phyloP scores from a whole-genome alignment of 768 basidiomycete genomes.

The Grammothele lineata region DNA sequence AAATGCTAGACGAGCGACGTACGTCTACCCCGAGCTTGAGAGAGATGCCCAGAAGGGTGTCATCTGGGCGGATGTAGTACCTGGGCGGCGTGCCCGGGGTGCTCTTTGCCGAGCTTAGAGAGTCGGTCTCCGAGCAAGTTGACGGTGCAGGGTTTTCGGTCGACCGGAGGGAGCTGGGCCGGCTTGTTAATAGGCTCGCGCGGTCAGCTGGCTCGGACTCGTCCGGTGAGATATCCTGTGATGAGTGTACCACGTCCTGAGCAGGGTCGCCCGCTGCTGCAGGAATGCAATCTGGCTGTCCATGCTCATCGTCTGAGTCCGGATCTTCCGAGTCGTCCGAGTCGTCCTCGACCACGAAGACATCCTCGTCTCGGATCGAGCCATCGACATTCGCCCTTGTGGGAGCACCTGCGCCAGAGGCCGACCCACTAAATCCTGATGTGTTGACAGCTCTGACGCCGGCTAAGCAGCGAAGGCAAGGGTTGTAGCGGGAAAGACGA shows the following conservation, averaged over 20 bases:
- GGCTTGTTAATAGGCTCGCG: too few species aligned
- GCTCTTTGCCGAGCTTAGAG: background rate
- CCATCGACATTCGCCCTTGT: constrained; percentile 42
- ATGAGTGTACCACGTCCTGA: too few species aligned
- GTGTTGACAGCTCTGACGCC: constrained; percentile 32
- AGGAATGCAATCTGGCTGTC: background rate
- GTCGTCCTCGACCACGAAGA: constrained; percentile 64
- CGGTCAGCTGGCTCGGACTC: too few species aligned
- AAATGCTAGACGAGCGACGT: constrained; percentile 24
- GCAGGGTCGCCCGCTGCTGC: too few species aligned
- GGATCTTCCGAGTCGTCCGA: constrained; percentile 60
- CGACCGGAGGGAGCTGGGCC: too few species aligned
- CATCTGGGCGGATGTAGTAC: constrained; percentile 52
- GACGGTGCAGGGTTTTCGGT: background rate
- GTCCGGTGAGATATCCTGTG: background rate
- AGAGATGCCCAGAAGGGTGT: constrained; percentile 64
- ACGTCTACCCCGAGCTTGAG: constrained; percentile 61
- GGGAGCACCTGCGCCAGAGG: constrained; percentile 14
- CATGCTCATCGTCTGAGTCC: constrained; percentile 24
- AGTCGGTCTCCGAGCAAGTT: background rate
- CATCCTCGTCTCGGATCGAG: constrained; percentile 55
- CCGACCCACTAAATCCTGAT: background rate
- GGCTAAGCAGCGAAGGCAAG: constrained; percentile 65
- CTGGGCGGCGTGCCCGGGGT: constrained; percentile 18
- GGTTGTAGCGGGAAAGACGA: constrained; percentile 62